Conservation (phyloP, 345 rosid species). For the Adansonia digitata region DNA sequence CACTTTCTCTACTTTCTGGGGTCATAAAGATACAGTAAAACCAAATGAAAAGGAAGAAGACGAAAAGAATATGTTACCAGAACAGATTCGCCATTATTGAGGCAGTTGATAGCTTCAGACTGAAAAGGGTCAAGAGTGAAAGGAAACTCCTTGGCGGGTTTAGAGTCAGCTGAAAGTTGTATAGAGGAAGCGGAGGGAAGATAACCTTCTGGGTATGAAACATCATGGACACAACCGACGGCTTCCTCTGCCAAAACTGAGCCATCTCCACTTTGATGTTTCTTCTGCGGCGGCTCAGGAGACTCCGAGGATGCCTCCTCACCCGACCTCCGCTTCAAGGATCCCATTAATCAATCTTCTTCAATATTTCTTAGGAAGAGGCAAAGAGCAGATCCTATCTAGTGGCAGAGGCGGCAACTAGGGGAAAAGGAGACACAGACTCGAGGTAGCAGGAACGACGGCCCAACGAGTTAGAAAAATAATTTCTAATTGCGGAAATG, state of each 20-base stretch:
- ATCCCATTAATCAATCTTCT: slow-evolving; percentile 33
- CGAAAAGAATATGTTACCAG: slow-evolving; percentile 42
- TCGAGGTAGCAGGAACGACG: neutral
- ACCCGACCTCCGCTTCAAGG: slow-evolving; percentile 52
- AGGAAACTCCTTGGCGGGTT: slow-evolving; percentile 86
- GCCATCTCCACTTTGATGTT: slow-evolving; percentile 41
- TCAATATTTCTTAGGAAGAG: neutral
- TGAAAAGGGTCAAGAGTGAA: slow-evolving; percentile 94
- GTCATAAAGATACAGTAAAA: neutral
- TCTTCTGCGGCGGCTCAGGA: slow-evolving; percentile 30
- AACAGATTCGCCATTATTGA: slow-evolving; percentile 78
- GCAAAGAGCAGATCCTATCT: neutral
- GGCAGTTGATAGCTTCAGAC: slow-evolving; percentile 91
- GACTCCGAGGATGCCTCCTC: slow-evolving; percentile 34
- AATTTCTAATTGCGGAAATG: too few species aligned
- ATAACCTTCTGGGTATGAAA: slow-evolving; percentile 73
- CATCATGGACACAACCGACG: slow-evolving; percentile 69
- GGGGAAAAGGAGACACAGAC: neutral
- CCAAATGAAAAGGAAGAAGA: neutral
- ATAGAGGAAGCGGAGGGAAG: slow-evolving; percentile 32
- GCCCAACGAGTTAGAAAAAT: neutral
- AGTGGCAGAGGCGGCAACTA: neutral
- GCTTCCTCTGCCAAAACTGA: slow-evolving; percentile 24
- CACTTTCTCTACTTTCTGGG: neutral
- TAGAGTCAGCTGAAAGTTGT: slow-evolving; percentile 18